Conservation (phyloP, 352 stramenopile genomes). For the Aphanomyces stellatus region DNA sequence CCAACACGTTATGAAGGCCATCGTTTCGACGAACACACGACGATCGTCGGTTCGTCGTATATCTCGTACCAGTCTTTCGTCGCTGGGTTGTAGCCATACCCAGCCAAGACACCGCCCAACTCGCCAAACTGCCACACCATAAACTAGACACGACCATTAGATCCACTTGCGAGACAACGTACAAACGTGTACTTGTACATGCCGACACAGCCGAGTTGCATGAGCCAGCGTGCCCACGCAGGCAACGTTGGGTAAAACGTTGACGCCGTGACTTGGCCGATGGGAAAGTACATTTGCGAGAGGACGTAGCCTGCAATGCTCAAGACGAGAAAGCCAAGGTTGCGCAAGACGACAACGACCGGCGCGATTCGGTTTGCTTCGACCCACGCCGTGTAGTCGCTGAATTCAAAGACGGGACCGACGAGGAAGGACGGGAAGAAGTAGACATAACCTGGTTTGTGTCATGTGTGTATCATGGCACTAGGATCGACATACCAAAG, state of each 20-base stretch:
- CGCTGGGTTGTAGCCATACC: slow-evolving; percentile 20
- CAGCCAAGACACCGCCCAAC: slow-evolving; percentile 53
- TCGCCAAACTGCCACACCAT: slow-evolving; percentile 77
- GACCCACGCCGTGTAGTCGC: slow-evolving; percentile 77
- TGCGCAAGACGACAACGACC: slow-evolving; percentile 22
- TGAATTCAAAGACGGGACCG: slow-evolving; percentile 75
- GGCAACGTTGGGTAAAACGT: slow-evolving; percentile 54
- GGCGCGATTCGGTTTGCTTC: slow-evolving; percentile 55
- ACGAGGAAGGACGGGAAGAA: slow-evolving; percentile 81
- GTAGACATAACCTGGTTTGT: slow-evolving; percentile 73
- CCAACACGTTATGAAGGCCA: too few relatives aligned
- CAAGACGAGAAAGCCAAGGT: neutral
- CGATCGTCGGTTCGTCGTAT: too few relatives aligned
- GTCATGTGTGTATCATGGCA: too few relatives aligned
- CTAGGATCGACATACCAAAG: too few relatives aligned
- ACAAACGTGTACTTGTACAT: slow-evolving; percentile 80
- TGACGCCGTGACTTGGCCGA: slow-evolving; percentile 74
- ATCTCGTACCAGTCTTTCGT: slow-evolving; percentile 4
- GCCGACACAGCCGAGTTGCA: slow-evolving; percentile 65
- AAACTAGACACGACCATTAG: slow-evolving; percentile 38
- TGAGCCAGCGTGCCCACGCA: slow-evolving; percentile 51
- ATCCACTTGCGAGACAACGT: slow-evolving; percentile 23
- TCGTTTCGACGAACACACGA: too few relatives aligned
- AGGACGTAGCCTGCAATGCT: neutral
- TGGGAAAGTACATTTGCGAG: slow-evolving; percentile 25